Percentiles rank a stretch among this genome's conserved stretches.
Conservation (phyloP, 495 filamentous ascomycete genomes). For the Xylaria acuta region DNA sequence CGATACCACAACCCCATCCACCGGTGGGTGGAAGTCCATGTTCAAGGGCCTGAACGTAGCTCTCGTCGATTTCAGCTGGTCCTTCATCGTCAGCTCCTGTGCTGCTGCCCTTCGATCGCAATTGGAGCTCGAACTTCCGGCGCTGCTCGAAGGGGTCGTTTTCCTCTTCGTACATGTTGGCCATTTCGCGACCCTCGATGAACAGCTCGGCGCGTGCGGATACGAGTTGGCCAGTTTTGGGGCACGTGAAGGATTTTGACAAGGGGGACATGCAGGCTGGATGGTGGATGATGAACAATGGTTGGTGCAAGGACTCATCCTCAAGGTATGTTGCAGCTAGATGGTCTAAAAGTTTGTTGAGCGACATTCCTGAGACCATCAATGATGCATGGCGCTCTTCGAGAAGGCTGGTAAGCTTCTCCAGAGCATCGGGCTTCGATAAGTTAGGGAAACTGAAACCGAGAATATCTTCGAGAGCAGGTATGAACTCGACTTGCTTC, state of each 20-base stretch:
- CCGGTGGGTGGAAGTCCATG: constrained; percentile 92
- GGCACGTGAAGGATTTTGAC: constrained; percentile 78
- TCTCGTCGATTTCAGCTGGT: constrained; percentile 70
- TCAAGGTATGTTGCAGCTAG: constrained; percentile 82
- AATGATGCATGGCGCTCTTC: constrained; percentile 29
- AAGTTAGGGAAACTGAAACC: constrained; percentile 74
- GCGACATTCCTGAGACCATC: constrained; percentile 51
- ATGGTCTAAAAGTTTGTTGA: constrained; percentile 84
- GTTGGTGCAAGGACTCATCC: constrained; percentile 62
- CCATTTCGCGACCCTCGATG: constrained; percentile 76
- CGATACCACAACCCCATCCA: constrained; percentile 94
- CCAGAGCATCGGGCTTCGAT: constrained; percentile 56
- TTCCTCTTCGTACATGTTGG: constrained; percentile 98
- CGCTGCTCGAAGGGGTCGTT: constrained; percentile 90
- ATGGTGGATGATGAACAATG: constrained; percentile 92
- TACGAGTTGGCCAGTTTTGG: constrained; percentile 64
- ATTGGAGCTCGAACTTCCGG: constrained; percentile 72
- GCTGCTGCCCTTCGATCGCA: constrained; percentile 46
- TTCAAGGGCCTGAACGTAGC: constrained; percentile 81
- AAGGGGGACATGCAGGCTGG: constrained; percentile 91
- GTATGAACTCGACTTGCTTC: constrained; percentile 78
- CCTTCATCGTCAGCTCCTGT: constrained; percentile 26
- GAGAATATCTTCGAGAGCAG: constrained; percentile 72
- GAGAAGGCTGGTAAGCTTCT: constrained; percentile 65
- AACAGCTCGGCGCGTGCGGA: constrained; percentile 90